Conservation (phyloP, 1,284 basidiomycete genomes). For the Cronartium quercuum region DNA sequence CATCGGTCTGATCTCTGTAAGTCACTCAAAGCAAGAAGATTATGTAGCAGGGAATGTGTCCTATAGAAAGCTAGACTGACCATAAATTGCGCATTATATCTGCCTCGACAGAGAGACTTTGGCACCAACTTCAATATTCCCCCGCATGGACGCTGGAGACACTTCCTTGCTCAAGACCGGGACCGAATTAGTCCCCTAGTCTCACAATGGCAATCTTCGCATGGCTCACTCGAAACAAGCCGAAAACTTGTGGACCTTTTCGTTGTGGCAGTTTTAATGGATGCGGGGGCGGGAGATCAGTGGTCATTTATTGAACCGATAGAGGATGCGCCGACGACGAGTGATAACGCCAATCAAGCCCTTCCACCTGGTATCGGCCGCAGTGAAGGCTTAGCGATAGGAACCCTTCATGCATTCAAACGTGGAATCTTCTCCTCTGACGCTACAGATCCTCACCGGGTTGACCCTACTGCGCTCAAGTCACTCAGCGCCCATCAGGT, state of each 20-base stretch:
- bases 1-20: slow-evolving; percentile 67
- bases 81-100: neutral
- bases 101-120: slow-evolving; percentile 66
- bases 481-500: slow-evolving; percentile 59
- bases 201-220: slow-evolving; percentile 43
- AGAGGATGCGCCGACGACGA: slow-evolving; percentile 40
- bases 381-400: slow-evolving; percentile 87
- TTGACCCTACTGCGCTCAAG: slow-evolving; percentile 60
- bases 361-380: slow-evolving; percentile 56
- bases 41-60: neutral
- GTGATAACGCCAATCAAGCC: neutral
- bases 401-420: slow-evolving; percentile 81
- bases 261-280: slow-evolving; percentile 83
- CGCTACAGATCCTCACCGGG: slow-evolving; percentile 60
- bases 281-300: slow-evolving; percentile 79
- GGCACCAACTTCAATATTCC: slow-evolving; percentile 68
- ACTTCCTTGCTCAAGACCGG: slow-evolving; percentile 64
- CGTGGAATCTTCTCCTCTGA: slow-evolving; percentile 73
- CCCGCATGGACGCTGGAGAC: slow-evolving; percentile 84
- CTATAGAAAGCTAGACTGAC: neutral
- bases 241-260: slow-evolving; percentile 80
- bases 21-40: slow-evolving; percentile 30
- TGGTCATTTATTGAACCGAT: slow-evolving; percentile 70
- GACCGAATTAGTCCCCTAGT: slow-evolving; percentile 61
- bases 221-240: slow-evolving; percentile 58